Base-by-base conservation (phyloP, 257 asterid genomes). In the Phtheirospermum japonicum region DNA sequence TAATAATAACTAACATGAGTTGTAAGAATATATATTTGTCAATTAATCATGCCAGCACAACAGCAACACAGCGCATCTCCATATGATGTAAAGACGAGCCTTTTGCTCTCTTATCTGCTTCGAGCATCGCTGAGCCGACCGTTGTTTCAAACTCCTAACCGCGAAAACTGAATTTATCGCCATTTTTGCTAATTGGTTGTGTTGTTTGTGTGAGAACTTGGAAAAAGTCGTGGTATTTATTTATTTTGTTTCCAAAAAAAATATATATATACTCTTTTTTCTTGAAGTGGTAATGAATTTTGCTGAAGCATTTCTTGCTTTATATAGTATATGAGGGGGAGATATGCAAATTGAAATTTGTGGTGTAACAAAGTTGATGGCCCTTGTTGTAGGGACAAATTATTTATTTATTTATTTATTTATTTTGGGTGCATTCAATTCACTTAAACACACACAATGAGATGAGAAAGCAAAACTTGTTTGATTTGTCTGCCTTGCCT, bases 61-160 rank as follows among this genome's bases (percentile, higher is more conserved):
- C 5, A 90, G 97, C 65, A 87, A 62, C 61, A 90, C 81, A 0
- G 88, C 75, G 30, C 97, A 90, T 74, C 88, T 75, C 97, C 97
- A 90, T 13, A 83, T 75, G 72, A 90, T 90, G 70, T 90, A 90
- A 30, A 90, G 80, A 53, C 95, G 85, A 4, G 95, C 90, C 66
- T 82, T 80, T 1, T 85, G 91, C 62, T 82, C 85, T 20, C 94
- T 61, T 7, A 88, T 70, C 54, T 86, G 95, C 86, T 90, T 87
- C 14, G 94, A 78, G 52, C 91, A 75, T n/a, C 81, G 75, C 32
- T 79, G 86, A 4, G 20, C 62, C 2, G 89, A 70, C 46, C 86
- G 49, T 34, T 80, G 75, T 51, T 79, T 88, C 19, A 87, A 77
- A 63, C 88, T 69, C 53, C 78, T 80, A 4, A 69, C 37, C 0